These are phyloP conservation scores for Fusarium torulosum DNA, from an alignment of 2,329 filamentous ascomycete species.

Conservation along the genomic window DNA sequence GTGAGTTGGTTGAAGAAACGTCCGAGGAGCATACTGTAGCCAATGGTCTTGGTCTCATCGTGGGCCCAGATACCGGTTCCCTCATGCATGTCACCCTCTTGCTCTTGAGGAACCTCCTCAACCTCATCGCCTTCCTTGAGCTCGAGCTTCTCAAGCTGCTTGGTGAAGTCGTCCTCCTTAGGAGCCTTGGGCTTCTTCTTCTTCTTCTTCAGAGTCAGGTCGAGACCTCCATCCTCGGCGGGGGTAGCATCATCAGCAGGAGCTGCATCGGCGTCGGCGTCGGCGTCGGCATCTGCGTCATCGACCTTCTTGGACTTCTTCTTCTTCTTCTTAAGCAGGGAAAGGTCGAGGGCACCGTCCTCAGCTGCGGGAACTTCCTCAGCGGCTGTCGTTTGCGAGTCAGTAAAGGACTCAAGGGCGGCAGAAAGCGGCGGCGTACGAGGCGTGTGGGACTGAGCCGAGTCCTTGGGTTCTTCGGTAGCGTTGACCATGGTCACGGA, in stretches of 20 bases:
- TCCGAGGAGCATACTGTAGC: constrained; percentile 85
- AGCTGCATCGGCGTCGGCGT: constrained; percentile 60
- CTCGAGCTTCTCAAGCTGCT: constrained; percentile 72
- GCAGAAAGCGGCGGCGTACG: constrained; percentile 72
- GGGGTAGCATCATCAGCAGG: constrained; percentile 51
- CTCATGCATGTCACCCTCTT: constrained; percentile 82
- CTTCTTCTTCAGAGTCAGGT: constrained; percentile 83
- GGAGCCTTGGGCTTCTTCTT: constrained; percentile 69
- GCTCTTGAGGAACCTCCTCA: constrained; percentile 62
- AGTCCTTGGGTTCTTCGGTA: constrained; percentile 80
- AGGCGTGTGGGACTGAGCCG: constrained; percentile 82
- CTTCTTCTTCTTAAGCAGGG: constrained; percentile 89
- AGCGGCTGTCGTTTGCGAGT: constrained; percentile 58
- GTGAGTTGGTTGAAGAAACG: constrained; percentile 96
- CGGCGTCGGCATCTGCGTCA: constrained; percentile 46
- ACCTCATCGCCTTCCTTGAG: constrained; percentile 74
- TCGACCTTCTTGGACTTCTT: constrained; percentile 60
- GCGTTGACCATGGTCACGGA: constrained; percentile 82
- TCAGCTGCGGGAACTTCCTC: constrained; percentile 61
- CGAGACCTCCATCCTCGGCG: constrained; percentile 64
- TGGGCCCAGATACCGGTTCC: constrained; percentile 94
- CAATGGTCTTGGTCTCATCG: constrained; percentile 80
- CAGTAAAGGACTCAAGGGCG: constrained; percentile 68
- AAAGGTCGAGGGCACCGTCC: constrained; percentile 67
- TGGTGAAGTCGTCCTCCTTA: constrained; percentile 72